Base-by-base conservation (phyloP, 306 rosid species). In the Ammopiptanthus mongolicus region DNA sequence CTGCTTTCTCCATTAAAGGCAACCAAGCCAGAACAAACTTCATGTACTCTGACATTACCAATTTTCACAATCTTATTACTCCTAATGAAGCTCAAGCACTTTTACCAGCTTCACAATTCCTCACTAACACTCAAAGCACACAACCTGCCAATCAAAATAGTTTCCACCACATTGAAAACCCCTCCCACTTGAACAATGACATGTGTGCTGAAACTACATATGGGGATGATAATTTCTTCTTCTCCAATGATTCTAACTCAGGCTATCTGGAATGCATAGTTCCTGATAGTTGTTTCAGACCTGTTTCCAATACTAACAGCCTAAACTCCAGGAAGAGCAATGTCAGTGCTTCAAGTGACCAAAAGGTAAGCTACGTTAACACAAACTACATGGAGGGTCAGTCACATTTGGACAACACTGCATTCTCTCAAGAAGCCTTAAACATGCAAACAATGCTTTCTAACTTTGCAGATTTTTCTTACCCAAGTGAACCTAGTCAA, bases 1-100 rank as follows among this genome's bases (percentile, higher is more conserved):
- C 99, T 72, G 97, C 99, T 65, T 78, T 96, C 56, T 92, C 98
- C 77, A 96, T 96, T 85, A 96, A 96, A 84, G 99, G 99, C 58
- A 78, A 84, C 44, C 92, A 90, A 83, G 97, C 99, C 39, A 87
- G 91, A 87, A 96, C 99, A 57, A 96, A 96, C 78, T 96, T 96
- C 80, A 78, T 89, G 13, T 96, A 96, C 81, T 72, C 97, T 65
- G 75, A 89, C 59, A 85, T 81, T 63, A 41, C 89, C 47, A 71
- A 73, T 72, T 77, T 81, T 48, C 91, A 85, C 59, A 82, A 93
- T 62, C 82, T 82, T 70, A 83, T 82, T 29, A n/a, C 87, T 65
- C 83, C 97, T 34, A 41, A 81, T 50, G 75, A 91, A 75, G 48
- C 47, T 72, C 93, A 92, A 68, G 19, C 83, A 53, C 82, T 71